Conservation (phyloP, 1,139 yeast species). For the Candida anutae region DNA sequence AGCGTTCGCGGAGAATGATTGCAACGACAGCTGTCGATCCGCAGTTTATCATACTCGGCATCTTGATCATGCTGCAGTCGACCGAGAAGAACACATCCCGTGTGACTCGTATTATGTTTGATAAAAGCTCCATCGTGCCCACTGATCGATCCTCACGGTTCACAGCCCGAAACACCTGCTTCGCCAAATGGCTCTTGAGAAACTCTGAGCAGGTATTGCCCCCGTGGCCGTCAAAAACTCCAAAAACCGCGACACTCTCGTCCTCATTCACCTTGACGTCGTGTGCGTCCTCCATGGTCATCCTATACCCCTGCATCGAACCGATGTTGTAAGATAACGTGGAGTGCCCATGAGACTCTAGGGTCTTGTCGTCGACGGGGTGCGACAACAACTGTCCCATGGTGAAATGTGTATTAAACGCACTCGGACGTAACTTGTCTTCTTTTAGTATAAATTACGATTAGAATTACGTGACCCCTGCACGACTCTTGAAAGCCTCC, state of each 20-base stretch:
- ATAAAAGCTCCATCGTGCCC: neutral
- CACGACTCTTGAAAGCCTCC: no score
- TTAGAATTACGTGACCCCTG: no score
- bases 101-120: conserved; percentile 31
- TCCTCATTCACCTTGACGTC: conserved; percentile 36
- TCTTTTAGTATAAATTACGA: no score
- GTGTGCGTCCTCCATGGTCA: conserved; percentile 76
- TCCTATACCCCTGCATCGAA: conserved; percentile 72
- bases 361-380: conserved; percentile 63
- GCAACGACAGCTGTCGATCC: conserved; percentile 67
- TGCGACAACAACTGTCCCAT: conserved; percentile 78
- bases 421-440: no score
- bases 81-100: conserved; percentile 50
- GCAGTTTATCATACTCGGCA: conserved; percentile 37
- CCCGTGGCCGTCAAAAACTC: conserved; percentile 80
- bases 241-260: conserved; percentile 50
- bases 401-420: no score
- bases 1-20: conserved; percentile 41
- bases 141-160: conserved; percentile 7
- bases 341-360: conserved; percentile 36
- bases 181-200: conserved; percentile 39
- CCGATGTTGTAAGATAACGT: conserved; percentile 56
- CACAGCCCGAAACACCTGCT: conserved; percentile 22
- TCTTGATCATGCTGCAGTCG: conserved; percentile 45
- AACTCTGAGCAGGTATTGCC: conserved; percentile 55